Conservation (phyloP, 805 yeast species). For the Peterozyma xylosa region DNA sequence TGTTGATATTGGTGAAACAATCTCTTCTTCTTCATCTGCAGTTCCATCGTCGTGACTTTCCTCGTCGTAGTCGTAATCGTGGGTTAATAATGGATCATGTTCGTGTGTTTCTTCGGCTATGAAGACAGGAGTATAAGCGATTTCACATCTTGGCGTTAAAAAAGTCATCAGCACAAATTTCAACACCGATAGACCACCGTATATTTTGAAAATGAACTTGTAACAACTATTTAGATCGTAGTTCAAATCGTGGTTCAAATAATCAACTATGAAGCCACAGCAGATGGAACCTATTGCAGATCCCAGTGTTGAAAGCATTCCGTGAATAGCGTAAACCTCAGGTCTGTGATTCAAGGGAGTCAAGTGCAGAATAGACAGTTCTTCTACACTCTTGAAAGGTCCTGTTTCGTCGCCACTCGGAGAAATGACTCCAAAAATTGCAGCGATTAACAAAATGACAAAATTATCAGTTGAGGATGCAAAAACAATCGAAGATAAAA, state of each 20-base stretch:
- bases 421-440: slow-evolving; percentile 78
- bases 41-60: not conserved
- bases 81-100: slow-evolving; percentile 6
- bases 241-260: slow-evolving; percentile 24
- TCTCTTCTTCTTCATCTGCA: slow-evolving; percentile 5
- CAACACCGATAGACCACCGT: slow-evolving; percentile 43
- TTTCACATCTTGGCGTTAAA: slow-evolving; percentile 48
- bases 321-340: slow-evolving; percentile 69
- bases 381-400: slow-evolving; percentile 83
- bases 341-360: slow-evolving; percentile 61
- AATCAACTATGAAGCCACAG: slow-evolving; percentile 55
- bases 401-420: slow-evolving; percentile 91
- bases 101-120: slow-evolving; percentile 8
- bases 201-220: slow-evolving; percentile 46
- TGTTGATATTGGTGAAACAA: slow-evolving; percentile 10
- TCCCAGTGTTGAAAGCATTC: slow-evolving; percentile 62
- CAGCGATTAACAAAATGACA: slow-evolving; percentile 54
- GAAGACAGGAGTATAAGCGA: slow-evolving; percentile 18
- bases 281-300: slow-evolving; percentile 63
- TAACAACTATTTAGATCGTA: slow-evolving; percentile 38
- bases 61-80: slow-evolving; percentile 13
- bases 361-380: slow-evolving; percentile 72
- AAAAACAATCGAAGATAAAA: slow-evolving; percentile 57
- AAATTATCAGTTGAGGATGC: slow-evolving; percentile 44
- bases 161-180: slow-evolving; percentile 45